A percentile compares a stretch with the other conserved stretches of the same genome.
phyloP scores from a whole-genome alignment of 208 protist species.

The Acanthamoeba comandoni region DNA sequence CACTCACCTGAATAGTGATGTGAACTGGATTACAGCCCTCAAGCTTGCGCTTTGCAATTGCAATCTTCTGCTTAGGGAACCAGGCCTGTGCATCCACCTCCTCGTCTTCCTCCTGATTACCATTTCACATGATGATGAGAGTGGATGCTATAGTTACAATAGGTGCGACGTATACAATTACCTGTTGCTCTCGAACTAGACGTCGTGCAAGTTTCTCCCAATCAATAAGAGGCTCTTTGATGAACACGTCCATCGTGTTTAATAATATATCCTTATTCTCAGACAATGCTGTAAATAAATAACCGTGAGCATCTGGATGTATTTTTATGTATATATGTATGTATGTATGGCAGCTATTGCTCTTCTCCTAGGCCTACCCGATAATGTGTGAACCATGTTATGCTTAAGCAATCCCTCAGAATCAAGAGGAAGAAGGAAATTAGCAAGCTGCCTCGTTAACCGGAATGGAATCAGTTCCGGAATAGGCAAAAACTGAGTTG shows the following conservation, averaged over 20 bases:
- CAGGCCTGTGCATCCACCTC: conserved; percentile 64
- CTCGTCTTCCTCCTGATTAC: conserved; percentile 69
- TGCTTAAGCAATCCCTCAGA: conserved; percentile 82
- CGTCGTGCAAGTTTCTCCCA: conserved; percentile 82
- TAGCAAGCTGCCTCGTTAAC: conserved; percentile 90
- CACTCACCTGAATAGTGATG: conserved; percentile 75
- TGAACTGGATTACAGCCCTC: conserved; percentile 81
- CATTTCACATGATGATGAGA: not conserved
- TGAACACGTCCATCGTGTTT: conserved; percentile 91
- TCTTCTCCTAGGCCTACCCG: not conserved
- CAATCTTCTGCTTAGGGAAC: conserved; percentile 87
- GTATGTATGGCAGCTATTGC: conserved; percentile 2
- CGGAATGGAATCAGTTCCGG: conserved; percentile 95
- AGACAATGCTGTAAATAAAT: conserved; percentile 82
- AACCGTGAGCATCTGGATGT: not conserved
- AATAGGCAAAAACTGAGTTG: conserved; percentile 90
- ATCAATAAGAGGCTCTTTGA: conserved; percentile 92
- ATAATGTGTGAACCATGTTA: conserved; percentile 88
- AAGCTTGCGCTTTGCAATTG: conserved; percentile 85
- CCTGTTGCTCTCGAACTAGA: conserved; percentile 77
- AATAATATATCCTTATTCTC: conserved; percentile 87
- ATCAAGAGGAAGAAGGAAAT: conserved; percentile 89
- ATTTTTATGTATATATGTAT: too few species aligned
- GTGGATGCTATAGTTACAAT: not conserved
- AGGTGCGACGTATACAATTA: not conserved